These are phyloP conservation scores for Spergularia azorica DNA, from an alignment of 179 eudicot genomes.

Conservation along the genomic window DNA sequence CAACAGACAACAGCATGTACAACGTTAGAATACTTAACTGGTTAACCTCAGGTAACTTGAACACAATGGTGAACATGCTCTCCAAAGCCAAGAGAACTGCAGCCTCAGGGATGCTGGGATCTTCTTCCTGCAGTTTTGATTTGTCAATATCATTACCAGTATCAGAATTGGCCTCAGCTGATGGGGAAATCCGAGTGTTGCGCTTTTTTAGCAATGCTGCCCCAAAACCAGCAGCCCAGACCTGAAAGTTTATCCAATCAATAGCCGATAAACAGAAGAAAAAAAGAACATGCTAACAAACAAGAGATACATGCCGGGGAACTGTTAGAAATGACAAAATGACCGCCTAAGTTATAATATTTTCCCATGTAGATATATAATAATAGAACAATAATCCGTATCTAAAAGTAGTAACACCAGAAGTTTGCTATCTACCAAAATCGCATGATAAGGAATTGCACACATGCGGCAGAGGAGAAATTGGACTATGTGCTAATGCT, in stretches of 20 bases:
- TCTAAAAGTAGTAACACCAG: neutral
- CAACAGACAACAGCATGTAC: neutral
- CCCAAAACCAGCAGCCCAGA: constrained; percentile 98
- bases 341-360: neutral
- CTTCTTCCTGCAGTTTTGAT: constrained; percentile 39
- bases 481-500: no score
- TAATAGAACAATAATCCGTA: neutral
- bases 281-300: neutral
- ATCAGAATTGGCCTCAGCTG: constrained; percentile 33
- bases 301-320: neutral
- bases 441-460: no score
- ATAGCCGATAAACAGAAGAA: neutral
- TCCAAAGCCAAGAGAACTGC: constrained; percentile 56
- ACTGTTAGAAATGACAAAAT: neutral
- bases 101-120: constrained; percentile 47
- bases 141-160: constrained; percentile 21
- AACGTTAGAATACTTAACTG: constrained; percentile 42
- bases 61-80: constrained; percentile 65
- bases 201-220: constrained; percentile 87
- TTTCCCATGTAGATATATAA: neutral
- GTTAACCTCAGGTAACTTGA: constrained; percentile 61
- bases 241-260: constrained; percentile 37
- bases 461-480: no score
- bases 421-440: no score
- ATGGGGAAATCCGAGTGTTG: constrained; percentile 47